Evolutionary conservation across 257 asterid species (phyloP), one percentile per base, ranked within the genome.

Genomic region (Ocimum tenuiflorum): DNA sequence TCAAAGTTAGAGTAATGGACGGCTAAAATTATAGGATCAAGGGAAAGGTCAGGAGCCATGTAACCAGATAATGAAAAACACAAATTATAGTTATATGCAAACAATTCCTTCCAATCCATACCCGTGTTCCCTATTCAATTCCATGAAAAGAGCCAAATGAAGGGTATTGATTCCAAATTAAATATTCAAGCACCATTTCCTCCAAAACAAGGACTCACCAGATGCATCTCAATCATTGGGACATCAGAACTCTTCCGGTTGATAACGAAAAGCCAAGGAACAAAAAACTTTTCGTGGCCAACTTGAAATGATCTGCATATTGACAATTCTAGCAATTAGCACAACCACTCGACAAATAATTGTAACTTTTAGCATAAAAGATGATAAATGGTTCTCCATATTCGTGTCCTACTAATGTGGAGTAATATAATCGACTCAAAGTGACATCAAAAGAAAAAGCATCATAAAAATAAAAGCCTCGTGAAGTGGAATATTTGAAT

Each of bases 221-320:
- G 73, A 81, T 86, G 86, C 84, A 88, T 79, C 75, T 88, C 96
- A 57, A 94, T 85, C 96, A 90, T 83, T 39, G 97, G 95, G 77
- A 94, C 94, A 84, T 94, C 97, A 38, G 96, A 51, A 64, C 91
- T 88, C 83, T 88, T 94, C 31, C 95, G 86, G 64, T 90, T 90
- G 72, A 94, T 81, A 69, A 90, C 81, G 73, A 88, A 85, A 69
- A 90, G 94, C 97, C 99, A 90, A 12, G 99, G 95, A 66, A 90
- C 81, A 70, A 80, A 79, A 78, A 83, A 86, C 71, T 94, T 94
- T 69, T 94, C 99, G 69, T 79, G 80, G 63, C 99, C 99, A 78
- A 94, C 89, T 85, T 90, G 99, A 75, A 94, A 88, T 49, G 97
- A 94, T 79, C 96, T 94, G 91, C 87, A 78, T 49, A 42, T 61